phyloP scores from a whole-genome alignment of 768 basidiomycete genomes.

The Russula dissimulans region DNA sequence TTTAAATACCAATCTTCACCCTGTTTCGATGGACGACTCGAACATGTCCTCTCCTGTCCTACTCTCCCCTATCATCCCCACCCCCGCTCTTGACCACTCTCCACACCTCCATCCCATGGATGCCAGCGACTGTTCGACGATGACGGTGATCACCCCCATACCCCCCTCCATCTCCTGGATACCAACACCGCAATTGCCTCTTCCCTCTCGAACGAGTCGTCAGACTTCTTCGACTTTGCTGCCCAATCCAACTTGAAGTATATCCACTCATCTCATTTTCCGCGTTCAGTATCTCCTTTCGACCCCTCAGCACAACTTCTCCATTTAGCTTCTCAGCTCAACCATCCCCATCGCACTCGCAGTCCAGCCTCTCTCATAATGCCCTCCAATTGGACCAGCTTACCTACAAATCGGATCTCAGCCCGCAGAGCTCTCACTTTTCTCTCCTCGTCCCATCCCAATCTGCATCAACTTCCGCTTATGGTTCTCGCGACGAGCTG shows the following conservation, averaged over 20 bases:
- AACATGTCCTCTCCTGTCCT: not conserved
- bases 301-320: slow-evolving; percentile 4
- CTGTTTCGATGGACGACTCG: not conserved
- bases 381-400: slow-evolving; percentile 15
- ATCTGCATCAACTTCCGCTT: not conserved
- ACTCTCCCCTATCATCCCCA: slow-evolving; percentile 9
- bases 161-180: slow-evolving; percentile 17
- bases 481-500: slow-evolving; percentile 2
- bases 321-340: not conserved
- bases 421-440: slow-evolving; percentile 3
- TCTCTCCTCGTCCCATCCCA: not conserved
- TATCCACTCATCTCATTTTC: slow-evolving; percentile 17
- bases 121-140: slow-evolving; percentile 17
- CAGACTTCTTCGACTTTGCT: slow-evolving; percentile 8
- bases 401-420: slow-evolving; percentile 5
- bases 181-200: slow-evolving; percentile 5
- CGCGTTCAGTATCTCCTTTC: slow-evolving; percentile 16
- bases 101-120: slow-evolving; percentile 13
- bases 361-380: slow-evolving; percentile 9
- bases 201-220: slow-evolving; percentile 7
- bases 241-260: slow-evolving; percentile 3
- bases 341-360: not conserved
- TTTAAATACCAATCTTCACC: slow-evolving; percentile 15
- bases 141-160: slow-evolving; percentile 18
- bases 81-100: slow-evolving; percentile 10